These are phyloP conservation scores for Ophiostoma sp. DNA, from an alignment of 2,329 filamentous ascomycete genomes.

Conservation along the genomic window DNA sequence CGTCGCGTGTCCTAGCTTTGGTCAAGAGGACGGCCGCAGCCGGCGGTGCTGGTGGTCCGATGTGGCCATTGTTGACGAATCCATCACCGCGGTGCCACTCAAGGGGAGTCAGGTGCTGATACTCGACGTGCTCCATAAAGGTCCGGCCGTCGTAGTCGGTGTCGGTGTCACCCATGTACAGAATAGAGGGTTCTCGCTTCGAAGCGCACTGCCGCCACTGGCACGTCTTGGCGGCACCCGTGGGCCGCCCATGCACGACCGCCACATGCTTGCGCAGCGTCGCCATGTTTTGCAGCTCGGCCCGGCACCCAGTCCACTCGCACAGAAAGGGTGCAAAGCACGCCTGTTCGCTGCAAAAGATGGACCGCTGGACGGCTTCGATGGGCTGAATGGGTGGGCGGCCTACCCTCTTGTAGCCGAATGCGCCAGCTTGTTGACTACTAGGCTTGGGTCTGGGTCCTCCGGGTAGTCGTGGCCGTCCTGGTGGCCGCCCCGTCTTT, in stretches of 20 bases:
- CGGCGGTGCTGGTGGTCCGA: slow-evolving; percentile 14
- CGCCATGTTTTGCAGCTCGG: slow-evolving; percentile 62
- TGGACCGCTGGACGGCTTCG: slow-evolving; percentile 37
- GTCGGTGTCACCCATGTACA: slow-evolving; percentile 10
- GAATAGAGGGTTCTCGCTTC: slow-evolving; percentile 26
- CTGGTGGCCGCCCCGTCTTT: slow-evolving; percentile 25
- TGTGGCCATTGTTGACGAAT: slow-evolving; percentile 44
- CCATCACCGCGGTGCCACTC: slow-evolving; percentile 63
- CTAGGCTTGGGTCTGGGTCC: background rate
- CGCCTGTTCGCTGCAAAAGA: slow-evolving; percentile 46
- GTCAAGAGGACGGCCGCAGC: slow-evolving; percentile 28
- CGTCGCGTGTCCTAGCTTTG: slow-evolving; percentile 7
- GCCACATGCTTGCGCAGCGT: slow-evolving; percentile 57
- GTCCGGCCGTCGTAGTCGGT: slow-evolving; percentile 30
- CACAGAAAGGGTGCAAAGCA: slow-evolving; percentile 56
- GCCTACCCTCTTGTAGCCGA: slow-evolving; percentile 17
- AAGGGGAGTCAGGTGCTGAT: slow-evolving; percentile 53
- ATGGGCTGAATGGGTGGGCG: slow-evolving; percentile 43
- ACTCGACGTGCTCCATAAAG: slow-evolving; percentile 54
- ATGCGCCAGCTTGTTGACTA: background rate
- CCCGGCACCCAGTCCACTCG: slow-evolving; percentile 60
- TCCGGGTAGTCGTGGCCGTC: slow-evolving; percentile 16
- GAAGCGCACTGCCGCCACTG: slow-evolving; percentile 46
- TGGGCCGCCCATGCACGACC: slow-evolving; percentile 46
- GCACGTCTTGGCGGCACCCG: slow-evolving; percentile 33